phyloP scores from a whole-genome alignment of 139 green algal genomes.

The Volvox reticuliferus region DNA sequence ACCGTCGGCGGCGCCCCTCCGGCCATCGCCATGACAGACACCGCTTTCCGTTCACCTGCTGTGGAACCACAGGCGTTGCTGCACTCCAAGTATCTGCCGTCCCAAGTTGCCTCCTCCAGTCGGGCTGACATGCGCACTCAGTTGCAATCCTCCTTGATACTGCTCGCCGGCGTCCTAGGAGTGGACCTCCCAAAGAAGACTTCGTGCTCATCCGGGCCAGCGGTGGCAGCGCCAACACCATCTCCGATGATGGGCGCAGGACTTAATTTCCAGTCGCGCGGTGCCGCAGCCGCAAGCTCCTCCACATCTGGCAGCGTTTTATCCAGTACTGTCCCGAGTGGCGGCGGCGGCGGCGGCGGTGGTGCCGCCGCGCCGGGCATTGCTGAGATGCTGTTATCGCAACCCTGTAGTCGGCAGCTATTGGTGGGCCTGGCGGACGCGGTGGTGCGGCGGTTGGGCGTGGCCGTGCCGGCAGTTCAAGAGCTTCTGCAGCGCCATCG shows the following conservation, averaged over 20 bases:
- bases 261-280: too few relatives aligned
- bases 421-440: conserved; percentile 17
- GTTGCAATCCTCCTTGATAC: background rate
- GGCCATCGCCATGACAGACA: too few relatives aligned
- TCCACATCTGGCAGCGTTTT: background rate
- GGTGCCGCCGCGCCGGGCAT: background rate
- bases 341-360: background rate
- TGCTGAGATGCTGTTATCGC: conserved; percentile 4
- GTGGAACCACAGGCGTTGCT: background rate
- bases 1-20: too few relatives aligned
- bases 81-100: background rate
- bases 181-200: background rate
- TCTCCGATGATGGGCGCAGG: background rate
- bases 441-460: background rate
- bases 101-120: background rate
- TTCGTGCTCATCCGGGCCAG: background rate
- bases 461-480: background rate
- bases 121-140: background rate
- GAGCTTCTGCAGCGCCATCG: background rate
- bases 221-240: background rate
- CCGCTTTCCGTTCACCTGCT: background rate
- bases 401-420: background rate
- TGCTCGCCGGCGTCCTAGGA: background rate
- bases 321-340: background rate
- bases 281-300: background rate